These are phyloP conservation scores for Coemansia sp. DNA, from an alignment of 192 early-diverging fungal species.

Conservation along the genomic window DNA sequence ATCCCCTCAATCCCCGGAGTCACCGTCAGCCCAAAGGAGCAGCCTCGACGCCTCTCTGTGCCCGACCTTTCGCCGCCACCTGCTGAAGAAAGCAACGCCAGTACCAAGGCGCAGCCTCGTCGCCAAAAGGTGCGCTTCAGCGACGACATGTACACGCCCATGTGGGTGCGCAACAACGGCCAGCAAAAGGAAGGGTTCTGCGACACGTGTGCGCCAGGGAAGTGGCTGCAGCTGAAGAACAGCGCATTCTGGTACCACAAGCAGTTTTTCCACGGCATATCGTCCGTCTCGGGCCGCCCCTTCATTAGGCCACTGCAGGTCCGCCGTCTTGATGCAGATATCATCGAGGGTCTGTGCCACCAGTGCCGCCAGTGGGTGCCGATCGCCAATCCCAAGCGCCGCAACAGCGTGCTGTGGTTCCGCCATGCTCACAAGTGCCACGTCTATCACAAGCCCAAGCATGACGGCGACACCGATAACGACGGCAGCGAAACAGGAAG, in stretches of 20 bases:
- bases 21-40: slow-evolving; percentile 48
- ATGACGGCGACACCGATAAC: slow-evolving; percentile 22
- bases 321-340: slow-evolving; percentile 67
- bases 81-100: slow-evolving; percentile 25
- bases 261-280: slow-evolving; percentile 86
- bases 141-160: slow-evolving; percentile 81
- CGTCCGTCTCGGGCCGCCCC: slow-evolving; percentile 78
- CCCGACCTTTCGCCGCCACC: slow-evolving; percentile 31
- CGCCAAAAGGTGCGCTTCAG: slow-evolving; percentile 73
- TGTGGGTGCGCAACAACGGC: slow-evolving; percentile 79
- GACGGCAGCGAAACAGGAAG: slow-evolving; percentile 3
- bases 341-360: slow-evolving; percentile 81
- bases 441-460: slow-evolving; percentile 76
- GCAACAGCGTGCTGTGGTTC: slow-evolving; percentile 83
- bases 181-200: slow-evolving; percentile 83
- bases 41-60: slow-evolving; percentile 45
- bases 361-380: slow-evolving; percentile 85
- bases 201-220: slow-evolving; percentile 78
- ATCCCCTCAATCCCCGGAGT: slow-evolving; percentile 52
- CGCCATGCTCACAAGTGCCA: slow-evolving; percentile 89
- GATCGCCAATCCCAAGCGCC: slow-evolving; percentile 73
- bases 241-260: slow-evolving; percentile 92
- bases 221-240: slow-evolving; percentile 89
- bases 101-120: slow-evolving; percentile 54
- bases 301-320: slow-evolving; percentile 76